Conservation (phyloP, 2,329 filamentous ascomycete species). For the Colletotrichum noveboracense region DNA sequence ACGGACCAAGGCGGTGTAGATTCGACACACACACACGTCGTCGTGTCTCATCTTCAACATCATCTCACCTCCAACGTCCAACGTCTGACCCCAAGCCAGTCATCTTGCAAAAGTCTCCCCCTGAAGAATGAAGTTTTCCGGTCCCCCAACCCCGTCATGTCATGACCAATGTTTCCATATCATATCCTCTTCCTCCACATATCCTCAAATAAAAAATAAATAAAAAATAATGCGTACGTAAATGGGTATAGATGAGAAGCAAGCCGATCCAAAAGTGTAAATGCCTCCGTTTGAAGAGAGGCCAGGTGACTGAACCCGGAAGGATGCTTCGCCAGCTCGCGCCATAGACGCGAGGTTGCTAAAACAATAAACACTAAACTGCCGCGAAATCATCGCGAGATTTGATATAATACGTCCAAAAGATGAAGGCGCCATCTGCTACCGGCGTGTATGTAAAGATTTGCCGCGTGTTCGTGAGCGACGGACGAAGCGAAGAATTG, state of each 20-base stretch:
- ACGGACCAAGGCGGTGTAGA: neutral
- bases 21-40: neutral
- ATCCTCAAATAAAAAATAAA: neutral
- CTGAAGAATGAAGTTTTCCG: slow-evolving; percentile 10
- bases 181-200: slow-evolving; percentile 9
- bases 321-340: slow-evolving; percentile 19
- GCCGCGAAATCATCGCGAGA: neutral
- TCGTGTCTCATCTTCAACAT: neutral
- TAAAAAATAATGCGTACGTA: slow-evolving; percentile 19
- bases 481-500: slow-evolving; percentile 16
- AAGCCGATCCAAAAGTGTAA: slow-evolving; percentile 16
- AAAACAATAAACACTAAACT: slow-evolving; percentile 25
- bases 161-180: slow-evolving; percentile 15
- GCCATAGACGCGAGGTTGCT: neutral
- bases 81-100: neutral
- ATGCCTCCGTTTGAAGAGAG: neutral
- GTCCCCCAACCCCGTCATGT: slow-evolving; percentile 1
- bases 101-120: neutral
- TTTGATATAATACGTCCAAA: slow-evolving; percentile 6
- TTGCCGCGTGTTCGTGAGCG: slow-evolving; percentile 15
- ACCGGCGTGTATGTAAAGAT: slow-evolving; percentile 13
- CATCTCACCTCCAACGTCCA: neutral
- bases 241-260: slow-evolving; percentile 25
- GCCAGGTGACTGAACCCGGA: neutral
- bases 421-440: slow-evolving; percentile 6